phyloP scores from a whole-genome alignment of 768 basidiomycete genomes.

The Porphyrellus cyaneotinctus region DNA sequence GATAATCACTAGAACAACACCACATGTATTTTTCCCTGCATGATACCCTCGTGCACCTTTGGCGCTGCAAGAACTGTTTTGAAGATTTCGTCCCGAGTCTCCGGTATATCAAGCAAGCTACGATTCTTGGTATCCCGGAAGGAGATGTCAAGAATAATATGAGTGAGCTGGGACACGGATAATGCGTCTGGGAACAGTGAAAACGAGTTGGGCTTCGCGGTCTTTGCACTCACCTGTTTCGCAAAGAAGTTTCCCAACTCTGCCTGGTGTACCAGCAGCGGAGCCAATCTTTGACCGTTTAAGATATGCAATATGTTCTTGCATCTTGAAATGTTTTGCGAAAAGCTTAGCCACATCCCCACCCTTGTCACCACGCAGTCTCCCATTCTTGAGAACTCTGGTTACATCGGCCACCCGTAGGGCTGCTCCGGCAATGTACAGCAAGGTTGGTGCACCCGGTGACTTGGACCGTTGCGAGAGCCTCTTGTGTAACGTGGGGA shows the following conservation, averaged over 20 bases:
- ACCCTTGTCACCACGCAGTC: conserved; percentile 72
- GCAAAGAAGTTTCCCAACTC: conserved; percentile 80
- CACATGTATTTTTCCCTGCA: conserved; percentile 71
- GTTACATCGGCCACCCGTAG: conserved; percentile 88
- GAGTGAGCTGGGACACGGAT: conserved; percentile 67
- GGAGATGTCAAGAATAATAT: conserved; percentile 78
- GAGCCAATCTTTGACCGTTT: conserved; percentile 80
- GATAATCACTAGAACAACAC: conserved; percentile 59
- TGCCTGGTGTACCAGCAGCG: conserved; percentile 89
- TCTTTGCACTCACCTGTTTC: conserved; percentile 51
- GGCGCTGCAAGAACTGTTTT: conserved; percentile 63
- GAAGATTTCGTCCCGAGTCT: conserved; percentile 80
- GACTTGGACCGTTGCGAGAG: conserved; percentile 72
- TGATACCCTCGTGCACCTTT: conserved; percentile 57
- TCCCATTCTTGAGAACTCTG: conserved; percentile 64
- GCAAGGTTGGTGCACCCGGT: conserved; percentile 79
- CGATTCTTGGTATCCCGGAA: conserved; percentile 75
- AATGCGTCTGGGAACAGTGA: conserved; percentile 55
- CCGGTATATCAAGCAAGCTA: conserved; percentile 73
- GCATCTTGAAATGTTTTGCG: conserved; percentile 89
- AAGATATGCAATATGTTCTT: conserved; percentile 83
- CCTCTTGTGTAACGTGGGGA: conserved; percentile 64
- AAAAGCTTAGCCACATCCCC: conserved; percentile 95
- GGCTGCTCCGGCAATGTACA: conserved; percentile 86
- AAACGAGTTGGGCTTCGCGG: not conserved